phyloP scores from a whole-genome alignment of 164 flowering plant species.

The Sedum album region DNA sequence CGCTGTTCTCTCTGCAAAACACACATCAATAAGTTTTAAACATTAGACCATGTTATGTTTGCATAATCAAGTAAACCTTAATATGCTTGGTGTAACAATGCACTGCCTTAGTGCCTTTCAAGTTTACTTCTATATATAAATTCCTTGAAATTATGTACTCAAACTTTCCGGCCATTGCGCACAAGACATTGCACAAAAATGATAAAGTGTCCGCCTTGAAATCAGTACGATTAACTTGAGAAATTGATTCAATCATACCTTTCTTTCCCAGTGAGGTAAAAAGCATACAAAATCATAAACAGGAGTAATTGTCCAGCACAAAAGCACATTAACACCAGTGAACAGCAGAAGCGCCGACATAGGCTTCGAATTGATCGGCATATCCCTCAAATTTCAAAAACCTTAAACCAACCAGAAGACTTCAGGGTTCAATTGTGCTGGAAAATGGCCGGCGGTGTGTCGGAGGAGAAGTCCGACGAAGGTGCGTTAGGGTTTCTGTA shows the following conservation, averaged over 20 bases:
- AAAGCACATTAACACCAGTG: constrained; percentile 46
- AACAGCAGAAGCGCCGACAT: constrained; percentile 53
- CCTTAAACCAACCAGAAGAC: too few relatives aligned
- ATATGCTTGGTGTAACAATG: neutral
- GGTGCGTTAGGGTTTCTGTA: too few relatives aligned
- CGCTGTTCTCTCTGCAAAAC: constrained; percentile 10
- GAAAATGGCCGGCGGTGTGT: too few relatives aligned
- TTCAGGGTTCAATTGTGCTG: too few relatives aligned
- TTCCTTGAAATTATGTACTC: too few relatives aligned
- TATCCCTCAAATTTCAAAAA: constrained; percentile 1
- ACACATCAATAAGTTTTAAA: neutral
- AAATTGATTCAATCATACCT: constrained; percentile 38
- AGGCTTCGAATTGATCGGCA: constrained; percentile 57
- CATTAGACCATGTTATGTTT: neutral
- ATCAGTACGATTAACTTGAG: too few relatives aligned
- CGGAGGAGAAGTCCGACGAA: too few relatives aligned
- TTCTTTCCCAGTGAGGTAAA: constrained; percentile 69
- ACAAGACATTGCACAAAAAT: too few relatives aligned
- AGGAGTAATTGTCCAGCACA: constrained; percentile 46
- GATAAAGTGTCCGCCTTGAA: too few relatives aligned
- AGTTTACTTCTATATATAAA: neutral
- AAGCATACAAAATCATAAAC: constrained; percentile 75
- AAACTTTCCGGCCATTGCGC: too few relatives aligned
- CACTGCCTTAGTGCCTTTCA: neutral
- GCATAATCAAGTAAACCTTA: neutral